phyloP scores from a whole-genome alignment of 192 early-diverging fungal species.

The Geranomyces variabilis region DNA sequence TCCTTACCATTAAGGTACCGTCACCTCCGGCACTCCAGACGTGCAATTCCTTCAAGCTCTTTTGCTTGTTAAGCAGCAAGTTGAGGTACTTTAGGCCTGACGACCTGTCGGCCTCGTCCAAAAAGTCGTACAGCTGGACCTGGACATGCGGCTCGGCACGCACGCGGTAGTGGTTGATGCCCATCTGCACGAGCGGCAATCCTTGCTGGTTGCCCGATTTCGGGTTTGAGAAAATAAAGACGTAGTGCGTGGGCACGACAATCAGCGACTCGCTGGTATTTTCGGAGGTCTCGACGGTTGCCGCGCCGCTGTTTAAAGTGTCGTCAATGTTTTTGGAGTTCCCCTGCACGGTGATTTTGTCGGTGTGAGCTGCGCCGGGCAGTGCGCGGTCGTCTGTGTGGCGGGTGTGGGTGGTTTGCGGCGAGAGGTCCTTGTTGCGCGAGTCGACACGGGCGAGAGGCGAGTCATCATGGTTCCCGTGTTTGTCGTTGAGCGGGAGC shows the following conservation, averaged over 20 bases:
- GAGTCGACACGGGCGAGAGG: not conserved
- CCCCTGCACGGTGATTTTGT: not conserved
- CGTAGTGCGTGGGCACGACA: slow-evolving; percentile 55
- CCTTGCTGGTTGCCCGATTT: slow-evolving; percentile 73
- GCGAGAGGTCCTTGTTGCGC: not conserved
- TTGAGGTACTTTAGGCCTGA: slow-evolving; percentile 64
- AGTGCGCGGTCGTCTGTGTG: slow-evolving; percentile 1
- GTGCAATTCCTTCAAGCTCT: slow-evolving; percentile 56
- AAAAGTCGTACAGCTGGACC: slow-evolving; percentile 73
- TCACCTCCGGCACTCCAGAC: slow-evolving; percentile 80
- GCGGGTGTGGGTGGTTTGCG: not conserved
- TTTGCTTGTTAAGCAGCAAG: slow-evolving; percentile 54
- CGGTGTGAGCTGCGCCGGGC: not conserved
- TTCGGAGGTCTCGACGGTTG: slow-evolving; percentile 5
- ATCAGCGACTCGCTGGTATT: slow-evolving; percentile 7
- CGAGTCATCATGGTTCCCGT: too few species aligned
- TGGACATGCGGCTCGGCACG: slow-evolving; percentile 66
- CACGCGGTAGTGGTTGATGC: slow-evolving; percentile 70
- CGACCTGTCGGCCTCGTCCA: slow-evolving; percentile 56
- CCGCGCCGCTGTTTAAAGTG: not conserved
- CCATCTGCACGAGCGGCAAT: slow-evolving; percentile 58
- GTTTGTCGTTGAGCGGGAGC: not conserved
- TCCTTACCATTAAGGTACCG: slow-evolving; percentile 67
- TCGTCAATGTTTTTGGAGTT: not conserved
- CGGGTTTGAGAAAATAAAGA: slow-evolving; percentile 81